Base-by-base conservation (phyloP, 805 yeast species). In the Candida orba region DNA sequence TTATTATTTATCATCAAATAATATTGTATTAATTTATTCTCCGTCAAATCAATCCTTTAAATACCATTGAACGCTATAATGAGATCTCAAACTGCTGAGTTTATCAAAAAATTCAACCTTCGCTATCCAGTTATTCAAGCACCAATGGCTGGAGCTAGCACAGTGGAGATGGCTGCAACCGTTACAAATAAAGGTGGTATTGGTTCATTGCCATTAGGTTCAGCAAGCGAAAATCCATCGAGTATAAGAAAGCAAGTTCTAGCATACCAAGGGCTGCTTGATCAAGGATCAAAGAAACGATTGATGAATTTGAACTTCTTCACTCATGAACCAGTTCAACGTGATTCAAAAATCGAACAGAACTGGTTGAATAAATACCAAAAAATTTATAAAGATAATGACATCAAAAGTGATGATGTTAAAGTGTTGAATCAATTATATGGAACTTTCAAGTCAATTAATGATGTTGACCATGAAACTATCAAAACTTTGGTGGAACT, bases 111-210 rank as follows among this genome's bases (percentile, higher is more conserved):
- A 5, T 50, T 69, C 20, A 68, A 64, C 4, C 45, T 68, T n/a
- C 61, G 52, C 36, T 55, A 54, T 42, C 79, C 78, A 4, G 59
- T 78, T 4, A 59, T 78, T 31, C 81, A 75, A 52, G 68, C 82
- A 1, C 82, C 83, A 18, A 77, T 78, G 82, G 81, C 82, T 1
- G 81, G 81, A 1, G 67, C 75, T 3, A 63, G 73, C 13, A 73
- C 76, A 1, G 60, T 67, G 2, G 55, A 59, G 27, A 51, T 76
- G 44, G 79, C 79, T 1, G 65, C 71, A 1, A 63, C 62, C 2
- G 68, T 73, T 1, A 56, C 68, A 4, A 56, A 58, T 9, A 49
- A 52, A 8, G 82, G 82, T 0, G 78, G 72, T 1, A 40, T 78
- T n/a, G 83, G 80, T 0, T 71, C 79, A 1, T 45, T 78, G 4